phyloP scores from a whole-genome alignment of 371 early-diverging fungal species.

The Mucor indicus region DNA sequence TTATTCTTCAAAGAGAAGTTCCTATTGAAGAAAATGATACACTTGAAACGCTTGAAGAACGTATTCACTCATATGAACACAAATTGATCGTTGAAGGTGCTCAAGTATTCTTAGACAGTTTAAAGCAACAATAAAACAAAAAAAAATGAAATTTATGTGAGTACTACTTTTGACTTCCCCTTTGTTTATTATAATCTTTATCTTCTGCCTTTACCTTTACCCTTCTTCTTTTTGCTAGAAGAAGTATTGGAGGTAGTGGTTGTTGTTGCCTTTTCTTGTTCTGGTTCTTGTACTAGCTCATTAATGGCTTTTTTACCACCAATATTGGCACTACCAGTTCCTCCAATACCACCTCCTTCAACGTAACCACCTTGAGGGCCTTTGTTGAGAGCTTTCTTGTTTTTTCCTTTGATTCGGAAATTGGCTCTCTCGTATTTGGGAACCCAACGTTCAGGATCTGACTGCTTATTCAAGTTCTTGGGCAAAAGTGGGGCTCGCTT shows the following conservation, averaged over 20 bases:
- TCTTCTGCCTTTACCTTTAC: slow-evolving; percentile 17
- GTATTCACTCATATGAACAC: slow-evolving; percentile 91
- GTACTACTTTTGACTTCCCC: background rate
- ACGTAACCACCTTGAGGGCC: slow-evolving; percentile 61
- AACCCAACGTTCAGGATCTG: slow-evolving; percentile 78
- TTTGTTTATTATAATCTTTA: background rate
- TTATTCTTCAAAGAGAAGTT: slow-evolving; percentile 74
- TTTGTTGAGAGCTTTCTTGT: slow-evolving; percentile 48
- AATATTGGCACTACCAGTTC: slow-evolving; percentile 73
- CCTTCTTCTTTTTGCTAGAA: slow-evolving; percentile 18
- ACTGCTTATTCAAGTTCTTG: slow-evolving; percentile 52
- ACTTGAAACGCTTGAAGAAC: slow-evolving; percentile 73
- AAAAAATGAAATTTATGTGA: background rate
- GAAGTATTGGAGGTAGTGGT: background rate
- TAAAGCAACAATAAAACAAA: slow-evolving; percentile 7
- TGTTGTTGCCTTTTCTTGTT: background rate
- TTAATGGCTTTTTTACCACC: slow-evolving; percentile 33
- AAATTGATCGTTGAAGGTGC: slow-evolving; percentile 73
- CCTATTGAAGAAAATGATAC: slow-evolving; percentile 78
- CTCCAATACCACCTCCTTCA: slow-evolving; percentile 66
- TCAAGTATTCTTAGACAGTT: slow-evolving; percentile 34
- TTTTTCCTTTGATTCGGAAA: slow-evolving; percentile 55
- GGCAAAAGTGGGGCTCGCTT: slow-evolving; percentile 65
- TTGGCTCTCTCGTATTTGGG: slow-evolving; percentile 67
- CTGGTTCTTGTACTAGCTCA: no score